Evolutionary conservation across 345 rosid species (phyloP), one percentile per base, ranked within the genome.

Genomic region (Gossypium stocksii): DNA sequence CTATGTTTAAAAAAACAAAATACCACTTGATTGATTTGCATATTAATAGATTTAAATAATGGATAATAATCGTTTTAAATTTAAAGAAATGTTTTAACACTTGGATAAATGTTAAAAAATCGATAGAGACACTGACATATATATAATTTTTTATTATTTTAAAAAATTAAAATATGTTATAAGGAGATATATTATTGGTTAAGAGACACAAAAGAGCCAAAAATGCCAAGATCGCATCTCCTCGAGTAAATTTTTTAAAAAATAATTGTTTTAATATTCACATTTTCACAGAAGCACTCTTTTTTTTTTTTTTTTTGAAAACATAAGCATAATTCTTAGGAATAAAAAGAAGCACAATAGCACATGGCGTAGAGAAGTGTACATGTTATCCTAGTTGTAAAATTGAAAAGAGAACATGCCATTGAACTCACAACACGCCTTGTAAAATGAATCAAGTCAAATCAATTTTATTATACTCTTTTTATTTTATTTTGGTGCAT

Each of bases 381-480:
- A 16, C 72, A 69, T 2, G 59, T 51, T 27, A 16, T 69, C 45
- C 9, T 69, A 4, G 44, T 49, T 69, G 72, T 51, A 51, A 23
- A 51, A 16, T 17, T 25, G 4, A 51, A 51, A 51, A 27, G 1
- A 69, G 59, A 51, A 69, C 72, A 69, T 65, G 69, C 27, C 48
- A n/a, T 19, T 19, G 49, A 65, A 65, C 69, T 51, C 25, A 43
- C 51, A 43, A 10, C 69, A 65, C 51, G 59, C 44, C 59, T 68
- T 25, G 22, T 25, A 51, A 49, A 27, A 16, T 27, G 59, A 69
- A 2, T 43, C 59, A 27, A 48, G 72, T 69, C 72, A 17, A 69
- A 51, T 45, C 16, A 51, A 8, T 23, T 23, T 68, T 68, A 15
- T 2, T 67, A 22, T 46, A 46, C 23, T 25, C 19, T 22, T 14